Evolutionary conservation across 2,329 filamentous ascomycete species (phyloP), one percentile per base, ranked within the genome.

Genomic region (Botrytis fabae): DNA sequence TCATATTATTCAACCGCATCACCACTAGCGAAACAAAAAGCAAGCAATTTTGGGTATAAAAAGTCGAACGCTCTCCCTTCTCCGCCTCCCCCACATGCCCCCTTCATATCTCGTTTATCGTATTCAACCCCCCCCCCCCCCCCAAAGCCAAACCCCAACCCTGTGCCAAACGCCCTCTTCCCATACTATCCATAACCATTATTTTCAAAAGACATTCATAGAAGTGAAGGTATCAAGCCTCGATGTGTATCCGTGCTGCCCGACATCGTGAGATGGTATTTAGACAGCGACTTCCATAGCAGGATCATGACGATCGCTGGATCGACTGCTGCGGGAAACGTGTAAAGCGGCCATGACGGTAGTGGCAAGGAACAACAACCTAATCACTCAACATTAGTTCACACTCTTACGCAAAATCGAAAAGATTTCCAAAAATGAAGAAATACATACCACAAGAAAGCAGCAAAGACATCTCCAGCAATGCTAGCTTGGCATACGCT

Each of bases 341-440:
- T 86, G 85, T 42, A 88, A 76, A 4, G 82, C 81, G 5, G 86
- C 84, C 66, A 88, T 80, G 16, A 84, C 81, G 1, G 84, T 86
- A 1, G 87, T 88, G 32, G 82, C 82, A 2, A 83, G 80, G 76
- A 89, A 90, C 9, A 84, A 78, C n/a, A 85, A 77, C 86, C 86
- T 88, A 73, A 60, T 74, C 28, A 28, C 3, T 2, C 9, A 40
- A n/a, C 0, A 16, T 66, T 4, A 25, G 65, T 48, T 28, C 66
- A 28, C 63, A 42, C 71, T 60, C 20, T 44, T 32, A 12, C 10
- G 35, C 9, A 14, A 28, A 4, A n/a, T 40, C 5, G 8, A 18
- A 18, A 20, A 10, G 3, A 2, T 32, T 7, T 9, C 8, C 16
- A 12, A 61, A 5, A 38, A 59, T 2, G n/a, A 69, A 65, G 42